Percentiles rank a stretch among this genome's conserved stretches.
Conservation (phyloP, 2,329 filamentous ascomycete species). For the Capronia coronata region DNA sequence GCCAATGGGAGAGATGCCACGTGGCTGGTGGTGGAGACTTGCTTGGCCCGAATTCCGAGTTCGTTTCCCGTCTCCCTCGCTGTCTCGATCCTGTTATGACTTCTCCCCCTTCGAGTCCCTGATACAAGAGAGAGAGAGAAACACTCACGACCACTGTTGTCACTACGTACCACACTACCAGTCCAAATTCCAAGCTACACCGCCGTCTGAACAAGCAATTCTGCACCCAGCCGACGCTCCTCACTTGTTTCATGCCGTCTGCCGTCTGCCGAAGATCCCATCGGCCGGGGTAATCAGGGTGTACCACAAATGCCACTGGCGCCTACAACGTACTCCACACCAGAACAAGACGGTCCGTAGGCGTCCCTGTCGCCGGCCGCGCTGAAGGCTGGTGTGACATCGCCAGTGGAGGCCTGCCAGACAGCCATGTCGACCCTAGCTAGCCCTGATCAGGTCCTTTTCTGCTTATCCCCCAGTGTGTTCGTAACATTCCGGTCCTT, state of each 20-base stretch:
- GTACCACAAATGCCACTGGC: not conserved
- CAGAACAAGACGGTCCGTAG: too few species aligned
- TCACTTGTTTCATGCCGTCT: not conserved
- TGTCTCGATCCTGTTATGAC: too few species aligned
- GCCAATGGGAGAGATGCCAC: not conserved
- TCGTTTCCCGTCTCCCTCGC: too few species aligned
- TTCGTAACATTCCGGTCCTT: conserved; percentile 1
- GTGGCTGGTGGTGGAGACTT: not conserved
- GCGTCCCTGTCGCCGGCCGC: too few species aligned
- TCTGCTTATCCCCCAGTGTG: not conserved
- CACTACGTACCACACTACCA: not conserved
- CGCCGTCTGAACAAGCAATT: conserved; percentile 2
- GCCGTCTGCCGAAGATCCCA: not conserved
- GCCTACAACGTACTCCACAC: not conserved
- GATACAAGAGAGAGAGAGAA: not conserved
- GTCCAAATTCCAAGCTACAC: not conserved
- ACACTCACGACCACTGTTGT: not conserved
- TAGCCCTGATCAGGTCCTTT: not conserved
- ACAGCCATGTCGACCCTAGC: not conserved
- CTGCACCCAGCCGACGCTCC: conserved; percentile 1
- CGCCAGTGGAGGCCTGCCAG: not conserved
- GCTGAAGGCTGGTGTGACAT: not conserved
- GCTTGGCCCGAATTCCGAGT: too few species aligned
- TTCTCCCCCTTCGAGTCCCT: too few species aligned
- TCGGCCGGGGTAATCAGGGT: not conserved